Percentiles rank a stretch among this genome's conserved stretches.
phyloP scores from a whole-genome alignment of 768 basidiomycete species.

The Dacryopinax spathularia region DNA sequence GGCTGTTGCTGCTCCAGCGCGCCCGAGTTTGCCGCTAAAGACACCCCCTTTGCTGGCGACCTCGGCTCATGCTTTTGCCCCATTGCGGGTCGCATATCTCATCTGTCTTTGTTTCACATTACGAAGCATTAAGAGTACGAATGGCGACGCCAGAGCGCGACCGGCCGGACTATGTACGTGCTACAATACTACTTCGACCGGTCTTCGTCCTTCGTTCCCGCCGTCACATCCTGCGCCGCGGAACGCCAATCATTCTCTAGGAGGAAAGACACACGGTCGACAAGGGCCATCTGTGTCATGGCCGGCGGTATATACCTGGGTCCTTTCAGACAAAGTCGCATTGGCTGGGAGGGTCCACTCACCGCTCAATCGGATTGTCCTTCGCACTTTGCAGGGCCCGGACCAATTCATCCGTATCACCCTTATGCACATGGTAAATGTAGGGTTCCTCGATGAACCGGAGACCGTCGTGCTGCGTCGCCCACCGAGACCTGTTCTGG shows the following conservation, averaged over 20 bases:
- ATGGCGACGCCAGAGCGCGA: no score
- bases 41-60: no score
- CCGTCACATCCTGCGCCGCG: not conserved
- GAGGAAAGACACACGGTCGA: not conserved
- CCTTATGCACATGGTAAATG: conserved; percentile 18
- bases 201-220: no score
- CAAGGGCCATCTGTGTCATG: conserved; percentile 3
- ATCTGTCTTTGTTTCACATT: no score
- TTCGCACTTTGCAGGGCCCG: conserved; percentile 12
- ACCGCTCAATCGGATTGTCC: conserved; percentile 14
- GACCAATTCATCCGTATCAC: conserved; percentile 10
- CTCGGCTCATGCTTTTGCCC: no score
- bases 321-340: not conserved
- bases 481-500: conserved; percentile 16
- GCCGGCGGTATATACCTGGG: conserved; percentile 9
- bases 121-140: no score
- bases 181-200: no score
- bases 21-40: no score
- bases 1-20: no score
- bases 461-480: conserved; percentile 17
- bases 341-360: conserved; percentile 1
- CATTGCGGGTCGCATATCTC: no score
- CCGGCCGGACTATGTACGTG: no score
- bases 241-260: conserved; percentile 9
- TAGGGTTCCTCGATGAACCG: conserved; percentile 14